Evolutionary conservation across 2,329 filamentous ascomycete species (phyloP).

Genomic region (Xylariaceae sp.): DNA sequence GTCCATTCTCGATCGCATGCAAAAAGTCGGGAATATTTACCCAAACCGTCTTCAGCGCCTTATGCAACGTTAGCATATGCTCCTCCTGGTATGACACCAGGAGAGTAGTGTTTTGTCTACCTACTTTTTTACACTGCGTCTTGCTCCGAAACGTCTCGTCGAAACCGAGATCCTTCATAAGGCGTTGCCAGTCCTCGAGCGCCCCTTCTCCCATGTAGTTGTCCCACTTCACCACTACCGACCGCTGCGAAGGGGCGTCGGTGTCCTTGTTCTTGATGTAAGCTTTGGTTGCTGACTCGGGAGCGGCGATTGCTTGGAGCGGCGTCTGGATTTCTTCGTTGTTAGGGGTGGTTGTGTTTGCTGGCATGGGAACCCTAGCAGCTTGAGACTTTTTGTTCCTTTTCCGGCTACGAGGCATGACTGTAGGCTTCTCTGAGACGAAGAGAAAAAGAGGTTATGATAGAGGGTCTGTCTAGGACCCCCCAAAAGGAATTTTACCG

Average conservation of each 20-base stretch:
- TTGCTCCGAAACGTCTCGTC: constrained; percentile 48
- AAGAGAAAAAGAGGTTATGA: not conserved
- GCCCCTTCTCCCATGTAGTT: constrained; percentile 30
- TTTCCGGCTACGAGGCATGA: constrained; percentile 11
- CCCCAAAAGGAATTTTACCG: no score
- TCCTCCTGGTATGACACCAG: not conserved
- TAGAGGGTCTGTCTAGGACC: no score
- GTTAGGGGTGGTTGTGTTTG: not conserved
- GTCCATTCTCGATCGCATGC: constrained; percentile 38
- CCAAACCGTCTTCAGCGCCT: constrained; percentile 52
- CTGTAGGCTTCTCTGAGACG: not conserved
- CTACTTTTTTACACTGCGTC: constrained; percentile 53
- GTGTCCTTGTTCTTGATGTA: no score
- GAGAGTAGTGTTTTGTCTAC: constrained; percentile 4
- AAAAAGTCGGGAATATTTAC: constrained; percentile 61
- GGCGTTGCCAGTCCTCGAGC: constrained; percentile 52
- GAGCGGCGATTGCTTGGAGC: no score
- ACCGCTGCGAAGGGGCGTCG: no score
- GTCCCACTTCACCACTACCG: constrained; percentile 13
- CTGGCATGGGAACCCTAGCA: not conserved
- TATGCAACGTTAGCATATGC: no score
- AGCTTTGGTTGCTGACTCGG: not conserved
- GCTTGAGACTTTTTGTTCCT: not conserved
- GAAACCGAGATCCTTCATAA: constrained; percentile 54
- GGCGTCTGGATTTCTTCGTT: no score